Evolutionary conservation across 345 rosid species (phyloP).

Genomic region (Viola odorata): DNA sequence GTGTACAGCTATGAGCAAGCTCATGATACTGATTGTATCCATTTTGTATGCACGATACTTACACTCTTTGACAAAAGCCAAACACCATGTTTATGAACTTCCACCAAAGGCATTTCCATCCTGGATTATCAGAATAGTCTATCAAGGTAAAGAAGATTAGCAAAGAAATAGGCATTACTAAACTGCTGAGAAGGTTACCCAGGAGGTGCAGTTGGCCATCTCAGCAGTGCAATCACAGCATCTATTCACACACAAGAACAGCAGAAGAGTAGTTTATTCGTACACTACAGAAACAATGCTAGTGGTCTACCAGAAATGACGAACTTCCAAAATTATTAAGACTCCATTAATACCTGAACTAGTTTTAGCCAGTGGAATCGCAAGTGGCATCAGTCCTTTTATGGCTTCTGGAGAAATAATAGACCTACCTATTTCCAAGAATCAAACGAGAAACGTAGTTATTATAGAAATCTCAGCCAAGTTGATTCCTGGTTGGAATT

Average conservation of each 20-base stretch:
- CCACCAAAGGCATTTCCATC: constrained; percentile 25
- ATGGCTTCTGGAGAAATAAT: constrained; percentile 17
- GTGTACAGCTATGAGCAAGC: background rate
- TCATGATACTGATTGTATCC: background rate
- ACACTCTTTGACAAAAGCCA: constrained; percentile 24
- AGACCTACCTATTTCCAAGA: constrained; percentile 9
- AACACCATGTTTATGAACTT: constrained; percentile 27
- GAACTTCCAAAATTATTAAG: background rate
- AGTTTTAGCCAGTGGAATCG: constrained; percentile 19
- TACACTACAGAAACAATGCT: too few relatives aligned
- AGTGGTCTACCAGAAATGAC: too few relatives aligned
- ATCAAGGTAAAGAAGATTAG: background rate
- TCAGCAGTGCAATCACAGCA: constrained; percentile 20
- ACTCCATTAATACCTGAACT: constrained; percentile 15
- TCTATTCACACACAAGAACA: constrained; percentile 1
- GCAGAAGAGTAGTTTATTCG: background rate
- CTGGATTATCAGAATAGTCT: constrained; percentile 14
- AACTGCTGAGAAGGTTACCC: constrained; percentile 14
- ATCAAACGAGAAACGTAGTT: background rate
- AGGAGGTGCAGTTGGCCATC: constrained; percentile 29
- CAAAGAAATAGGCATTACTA: background rate
- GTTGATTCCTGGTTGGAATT: too few relatives aligned
- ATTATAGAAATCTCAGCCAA: too few relatives aligned
- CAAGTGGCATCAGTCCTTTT: constrained; percentile 22
- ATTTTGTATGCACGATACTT: constrained; percentile 1